Conservation (phyloP, 2,329 filamentous ascomycete genomes). For the Albophoma yamanashiensis region DNA sequence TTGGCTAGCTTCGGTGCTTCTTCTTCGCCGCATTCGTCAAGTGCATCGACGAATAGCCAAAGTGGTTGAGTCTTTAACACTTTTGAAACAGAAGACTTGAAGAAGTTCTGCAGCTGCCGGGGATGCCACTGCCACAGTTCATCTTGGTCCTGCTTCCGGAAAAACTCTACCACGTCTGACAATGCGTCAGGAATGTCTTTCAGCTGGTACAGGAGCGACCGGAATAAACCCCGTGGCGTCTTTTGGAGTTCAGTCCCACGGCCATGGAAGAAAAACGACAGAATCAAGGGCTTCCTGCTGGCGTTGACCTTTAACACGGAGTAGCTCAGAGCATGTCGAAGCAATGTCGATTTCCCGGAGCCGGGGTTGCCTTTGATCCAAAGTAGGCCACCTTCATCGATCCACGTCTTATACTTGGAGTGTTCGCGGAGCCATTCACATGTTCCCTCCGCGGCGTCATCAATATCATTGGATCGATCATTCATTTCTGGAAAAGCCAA, state of each 20-base stretch:
- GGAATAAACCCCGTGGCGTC: conserved; percentile 20
- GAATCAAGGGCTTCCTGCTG: neutral
- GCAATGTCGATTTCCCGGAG: conserved; percentile 27
- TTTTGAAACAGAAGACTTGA: conserved; percentile 9
- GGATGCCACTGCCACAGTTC: conserved; percentile 17
- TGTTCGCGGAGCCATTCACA: conserved; percentile 22
- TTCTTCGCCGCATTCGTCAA: conserved; percentile 21
- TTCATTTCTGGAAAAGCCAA: conserved; percentile 19
- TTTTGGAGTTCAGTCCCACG: conserved; percentile 20
- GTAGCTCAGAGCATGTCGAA: conserved; percentile 19
- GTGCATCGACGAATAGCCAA: conserved; percentile 21
- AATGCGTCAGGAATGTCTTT: conserved; percentile 5
- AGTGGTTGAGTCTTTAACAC: conserved; percentile 9
- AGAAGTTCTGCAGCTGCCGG: conserved; percentile 9
- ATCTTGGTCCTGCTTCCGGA: conserved; percentile 1
- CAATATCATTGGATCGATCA: conserved; percentile 12
- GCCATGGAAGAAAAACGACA: conserved; percentile 25
- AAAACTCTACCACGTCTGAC: conserved; percentile 8
- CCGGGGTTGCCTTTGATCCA: conserved; percentile 31
- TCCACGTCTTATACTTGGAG: conserved; percentile 13
- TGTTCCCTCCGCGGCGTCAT: conserved; percentile 11
- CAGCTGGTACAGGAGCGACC: conserved; percentile 21
- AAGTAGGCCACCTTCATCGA: conserved; percentile 11
- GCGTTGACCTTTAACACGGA: no score
- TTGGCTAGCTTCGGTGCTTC: conserved; percentile 9